Evolutionary conservation across 345 rosid genomes (phyloP).

Genomic region (Lepidium aucheri): DNA sequence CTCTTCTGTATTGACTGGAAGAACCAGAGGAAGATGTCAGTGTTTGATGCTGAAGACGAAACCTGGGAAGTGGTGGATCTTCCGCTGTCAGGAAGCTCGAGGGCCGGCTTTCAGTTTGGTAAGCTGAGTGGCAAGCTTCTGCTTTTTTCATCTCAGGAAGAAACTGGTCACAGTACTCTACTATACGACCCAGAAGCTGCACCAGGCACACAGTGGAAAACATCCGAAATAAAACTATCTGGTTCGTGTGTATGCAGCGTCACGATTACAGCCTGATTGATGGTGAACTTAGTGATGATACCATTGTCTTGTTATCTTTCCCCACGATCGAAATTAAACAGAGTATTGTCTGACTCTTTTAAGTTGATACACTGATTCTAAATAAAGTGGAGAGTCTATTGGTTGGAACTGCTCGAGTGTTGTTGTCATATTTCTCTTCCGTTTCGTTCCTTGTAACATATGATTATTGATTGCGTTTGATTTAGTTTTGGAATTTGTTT

Average conservation of each 20-base stretch:
- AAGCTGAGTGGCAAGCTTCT: constrained; percentile 65
- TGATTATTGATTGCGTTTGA: constrained; percentile 1
- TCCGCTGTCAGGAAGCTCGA: constrained; percentile 68
- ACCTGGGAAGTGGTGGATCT: constrained; percentile 74
- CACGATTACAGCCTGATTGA: constrained; percentile 56
- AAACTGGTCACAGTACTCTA: constrained; percentile 43
- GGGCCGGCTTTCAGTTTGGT: constrained; percentile 65
- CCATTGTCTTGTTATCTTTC: constrained; percentile 3
- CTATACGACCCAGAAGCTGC: constrained; percentile 67
- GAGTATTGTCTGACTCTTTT: not conserved
- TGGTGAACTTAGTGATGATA: not conserved
- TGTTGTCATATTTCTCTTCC: not conserved
- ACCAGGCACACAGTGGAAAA: constrained; percentile 69
- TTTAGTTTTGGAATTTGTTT: not conserved
- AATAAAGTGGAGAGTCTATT: constrained; percentile 8
- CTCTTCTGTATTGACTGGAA: constrained; percentile 93
- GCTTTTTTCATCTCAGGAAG: constrained; percentile 52
- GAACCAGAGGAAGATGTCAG: constrained; percentile 66
- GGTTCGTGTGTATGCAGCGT: constrained; percentile 67
- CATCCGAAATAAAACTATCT: constrained; percentile 56
- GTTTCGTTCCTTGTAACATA: constrained; percentile 18
- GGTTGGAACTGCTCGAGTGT: not conserved
- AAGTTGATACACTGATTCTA: not conserved
- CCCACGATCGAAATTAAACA: not conserved
- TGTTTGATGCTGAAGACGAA: constrained; percentile 51